Evolutionary conservation across 805 yeast genomes (phyloP), one percentile per base, ranked within the genome.

Genomic region (Barnettozyma wickerhamii): DNA sequence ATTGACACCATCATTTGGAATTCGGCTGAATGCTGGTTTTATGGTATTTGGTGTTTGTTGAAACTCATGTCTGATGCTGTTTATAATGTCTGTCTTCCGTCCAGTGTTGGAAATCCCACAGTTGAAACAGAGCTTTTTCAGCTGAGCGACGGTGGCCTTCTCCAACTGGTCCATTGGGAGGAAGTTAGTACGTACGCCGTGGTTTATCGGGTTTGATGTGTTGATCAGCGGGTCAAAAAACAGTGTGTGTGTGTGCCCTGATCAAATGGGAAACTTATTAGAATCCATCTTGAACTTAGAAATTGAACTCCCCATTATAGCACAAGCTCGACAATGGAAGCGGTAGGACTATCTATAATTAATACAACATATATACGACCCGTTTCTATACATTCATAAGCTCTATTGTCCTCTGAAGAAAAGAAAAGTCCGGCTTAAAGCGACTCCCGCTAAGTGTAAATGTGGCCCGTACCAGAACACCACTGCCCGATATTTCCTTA

Each of bases 101-200:
- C 57, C 59, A 2, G 43, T 23, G 4, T 38, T 24, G 4, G 49
- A 42, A 26, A 35, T 20, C 2, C 58, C 58, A 4, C 47, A 42
- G 10, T 38, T 40, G 21, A 40, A 35, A 33, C 53, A 49, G 10
- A 51, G 38, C 18, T 35, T 29, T 24, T 38, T 39, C 3, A 51
- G 46, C 31, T 51, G 48, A 3, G 35, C 35, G 3, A 37, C 40
- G 4, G 47, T 48, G 6, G 44, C 40, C 19, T 29, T 44, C n/a
- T 41, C 45, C 18, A 45, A 33, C 10, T 26, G 30, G 13, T 45
- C 43, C 48, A 46, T 37, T 15, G 12, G n/a, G n/a, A n/a, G n/a
- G n/a, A n/a, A n/a, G n/a, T n/a, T n/a, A n/a, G n/a, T n/a, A n/a
- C n/a, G n/a, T n/a, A n/a, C n/a, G n/a, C n/a, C n/a, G n/a, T n/a